Conservation (phyloP, 2,329 filamentous ascomycete species). For the Exophiala mesophila region DNA sequence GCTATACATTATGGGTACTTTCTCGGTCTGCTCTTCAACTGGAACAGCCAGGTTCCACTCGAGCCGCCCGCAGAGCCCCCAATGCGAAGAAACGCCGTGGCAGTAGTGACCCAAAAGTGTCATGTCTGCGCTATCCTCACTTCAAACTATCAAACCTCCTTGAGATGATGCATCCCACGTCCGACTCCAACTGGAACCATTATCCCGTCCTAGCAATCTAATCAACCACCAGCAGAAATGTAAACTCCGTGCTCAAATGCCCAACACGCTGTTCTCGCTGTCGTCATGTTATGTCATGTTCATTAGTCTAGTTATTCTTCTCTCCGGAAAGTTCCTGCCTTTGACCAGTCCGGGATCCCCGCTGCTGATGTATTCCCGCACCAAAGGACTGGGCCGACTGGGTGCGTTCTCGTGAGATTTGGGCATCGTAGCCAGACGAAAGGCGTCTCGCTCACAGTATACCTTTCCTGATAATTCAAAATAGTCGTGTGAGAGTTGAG, state of each 20-base stretch:
- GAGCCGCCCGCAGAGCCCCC: too few relatives aligned
- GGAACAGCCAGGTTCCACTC: background rate
- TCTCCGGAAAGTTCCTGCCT: slow-evolving; percentile 43
- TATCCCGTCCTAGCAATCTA: slow-evolving; percentile 1
- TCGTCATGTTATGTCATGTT: slow-evolving; percentile 28
- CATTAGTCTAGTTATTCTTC: slow-evolving; percentile 46
- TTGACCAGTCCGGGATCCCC: slow-evolving; percentile 26
- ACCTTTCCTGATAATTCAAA: slow-evolving; percentile 77
- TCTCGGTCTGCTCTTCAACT: background rate
- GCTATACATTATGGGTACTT: slow-evolving; percentile 9
- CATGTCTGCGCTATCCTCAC: too few relatives aligned
- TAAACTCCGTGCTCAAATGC: slow-evolving; percentile 1
- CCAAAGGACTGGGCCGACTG: slow-evolving; percentile 25
- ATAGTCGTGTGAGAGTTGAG: slow-evolving; percentile 75
- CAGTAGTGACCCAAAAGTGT: too few relatives aligned
- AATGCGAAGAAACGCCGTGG: too few relatives aligned
- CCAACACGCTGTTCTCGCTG: slow-evolving; percentile 4
- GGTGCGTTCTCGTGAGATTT: slow-evolving; percentile 26
- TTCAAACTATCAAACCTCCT: too few relatives aligned
- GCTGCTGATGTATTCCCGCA: slow-evolving; percentile 26
- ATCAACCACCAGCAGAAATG: background rate
- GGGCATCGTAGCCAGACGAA: slow-evolving; percentile 36
- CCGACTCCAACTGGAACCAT: slow-evolving; percentile 1
- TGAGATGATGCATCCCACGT: too few relatives aligned
- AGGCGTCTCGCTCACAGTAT: slow-evolving; percentile 85